A percentile compares a stretch with the other conserved stretches of the same genome.
phyloP scores from a whole-genome alignment of 1,284 basidiomycete genomes.

The Cutaneotrichosporon sp. region DNA sequence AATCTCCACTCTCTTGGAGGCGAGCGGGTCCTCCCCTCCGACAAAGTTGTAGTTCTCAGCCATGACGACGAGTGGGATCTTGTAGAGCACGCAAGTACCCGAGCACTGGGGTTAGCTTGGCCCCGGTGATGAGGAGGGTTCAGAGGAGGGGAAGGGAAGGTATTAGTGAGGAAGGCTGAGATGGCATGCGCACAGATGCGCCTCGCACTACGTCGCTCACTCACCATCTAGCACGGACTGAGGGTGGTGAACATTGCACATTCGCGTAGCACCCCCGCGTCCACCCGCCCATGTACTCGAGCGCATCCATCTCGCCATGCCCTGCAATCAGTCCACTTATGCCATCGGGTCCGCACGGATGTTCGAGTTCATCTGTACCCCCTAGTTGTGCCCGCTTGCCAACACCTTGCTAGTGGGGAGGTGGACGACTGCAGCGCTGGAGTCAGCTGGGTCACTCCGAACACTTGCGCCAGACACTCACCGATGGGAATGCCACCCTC shows the following conservation, averaged over 20 bases:
- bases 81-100: constrained; percentile 35
- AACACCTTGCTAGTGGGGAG: constrained; percentile 38
- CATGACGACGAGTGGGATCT: constrained; percentile 34
- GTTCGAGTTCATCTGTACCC: constrained; percentile 37
- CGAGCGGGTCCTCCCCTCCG: constrained; percentile 33
- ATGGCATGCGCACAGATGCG: not conserved
- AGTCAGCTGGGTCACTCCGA: not conserved
- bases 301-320: constrained; percentile 43
- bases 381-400: constrained; percentile 40
- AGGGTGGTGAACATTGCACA: constrained; percentile 41
- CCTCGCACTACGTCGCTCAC: not conserved
- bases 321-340: constrained; percentile 19
- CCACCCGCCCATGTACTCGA: constrained; percentile 40
- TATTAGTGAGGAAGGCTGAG: not conserved
- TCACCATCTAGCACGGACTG: constrained; percentile 32
- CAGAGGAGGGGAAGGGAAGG: not conserved
- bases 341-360: constrained; percentile 11
- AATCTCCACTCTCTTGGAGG: constrained; percentile 27
- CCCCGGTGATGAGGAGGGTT: not conserved
- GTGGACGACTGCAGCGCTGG: constrained; percentile 37
- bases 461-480: constrained; percentile 5
- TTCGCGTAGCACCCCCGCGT: constrained; percentile 31
- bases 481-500: constrained; percentile 47
- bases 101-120: constrained; percentile 27
- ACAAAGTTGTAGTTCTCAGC: constrained; percentile 42